Percentiles rank a stretch among this genome's conserved stretches.
Conservation (phyloP, 805 yeast genomes). For the Dipodascus albidus region DNA sequence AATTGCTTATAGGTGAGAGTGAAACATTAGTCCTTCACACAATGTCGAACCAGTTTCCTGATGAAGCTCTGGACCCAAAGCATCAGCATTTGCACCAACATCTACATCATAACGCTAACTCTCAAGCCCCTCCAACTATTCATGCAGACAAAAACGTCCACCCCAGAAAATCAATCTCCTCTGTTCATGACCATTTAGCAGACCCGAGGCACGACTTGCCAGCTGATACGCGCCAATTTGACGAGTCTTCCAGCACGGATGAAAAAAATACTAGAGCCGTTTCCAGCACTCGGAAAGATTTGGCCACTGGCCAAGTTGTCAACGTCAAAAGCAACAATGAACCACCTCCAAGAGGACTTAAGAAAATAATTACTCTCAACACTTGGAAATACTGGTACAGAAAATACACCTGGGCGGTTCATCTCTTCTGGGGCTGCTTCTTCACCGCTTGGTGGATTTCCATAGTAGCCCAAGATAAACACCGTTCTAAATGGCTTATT, state of each 20-base stretch:
- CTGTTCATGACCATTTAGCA: slow-evolving; percentile 7
- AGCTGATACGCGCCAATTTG: slow-evolving; percentile 5
- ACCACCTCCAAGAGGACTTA: slow-evolving; percentile 6
- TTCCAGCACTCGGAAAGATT: slow-evolving; percentile 3
- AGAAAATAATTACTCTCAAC: slow-evolving; percentile 6
- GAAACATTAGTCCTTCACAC: too few species aligned
- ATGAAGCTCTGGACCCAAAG: slow-evolving; percentile 24
- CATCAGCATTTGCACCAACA: slow-evolving; percentile 24
- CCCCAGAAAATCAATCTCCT: slow-evolving; percentile 11
- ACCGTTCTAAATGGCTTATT: slow-evolving; percentile 43
- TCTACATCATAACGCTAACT: slow-evolving; percentile 18
- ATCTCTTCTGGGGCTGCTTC: slow-evolving; percentile 25
- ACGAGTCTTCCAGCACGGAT: slow-evolving; percentile 6
- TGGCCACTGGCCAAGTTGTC: slow-evolving; percentile 5
- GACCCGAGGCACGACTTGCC: slow-evolving; percentile 5
- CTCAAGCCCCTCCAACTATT: slow-evolving; percentile 16
- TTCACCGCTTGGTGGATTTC: slow-evolving; percentile 51
- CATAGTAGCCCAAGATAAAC: slow-evolving; percentile 38
- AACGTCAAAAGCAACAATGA: slow-evolving; percentile 37
- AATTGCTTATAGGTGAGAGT: background rate
- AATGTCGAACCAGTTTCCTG: slow-evolving; percentile 8
- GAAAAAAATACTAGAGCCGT: slow-evolving; percentile 3
- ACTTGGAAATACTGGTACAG: slow-evolving; percentile 3
- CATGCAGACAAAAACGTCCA: slow-evolving; percentile 13
- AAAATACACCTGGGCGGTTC: slow-evolving; percentile 19